These are phyloP conservation scores for Aureobasidium vineae DNA, from an alignment of 2,329 filamentous ascomycete species.

Conservation along the genomic window DNA sequence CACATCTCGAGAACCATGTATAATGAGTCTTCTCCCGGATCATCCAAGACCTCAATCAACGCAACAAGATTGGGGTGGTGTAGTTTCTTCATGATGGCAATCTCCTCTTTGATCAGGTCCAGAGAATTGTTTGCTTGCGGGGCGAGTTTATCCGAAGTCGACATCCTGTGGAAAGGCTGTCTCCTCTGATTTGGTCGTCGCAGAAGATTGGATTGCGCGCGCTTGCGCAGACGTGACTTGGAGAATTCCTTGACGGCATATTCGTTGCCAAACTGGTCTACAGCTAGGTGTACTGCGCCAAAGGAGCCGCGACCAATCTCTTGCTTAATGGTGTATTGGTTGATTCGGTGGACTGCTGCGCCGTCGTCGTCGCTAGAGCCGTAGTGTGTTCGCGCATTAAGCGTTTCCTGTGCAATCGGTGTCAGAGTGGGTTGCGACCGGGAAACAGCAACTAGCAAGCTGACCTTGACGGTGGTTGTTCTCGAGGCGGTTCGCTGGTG, in stretches of 20 bases:
- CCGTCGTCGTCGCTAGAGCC: conserved; percentile 81
- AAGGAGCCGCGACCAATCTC: conserved; percentile 98
- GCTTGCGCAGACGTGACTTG: conserved; percentile 83
- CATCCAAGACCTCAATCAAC: conserved; percentile 90
- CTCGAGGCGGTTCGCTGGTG: conserved; percentile 61
- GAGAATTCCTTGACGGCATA: conserved; percentile 98
- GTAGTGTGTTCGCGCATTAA: conserved; percentile 85
- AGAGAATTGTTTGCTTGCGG: conserved; percentile 67
- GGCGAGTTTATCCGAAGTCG: conserved; percentile 51
- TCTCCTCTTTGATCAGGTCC: conserved; percentile 89
- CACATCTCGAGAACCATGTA: conserved; percentile 99
- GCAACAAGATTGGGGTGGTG: conserved; percentile 93
- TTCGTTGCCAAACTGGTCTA: conserved; percentile 88
- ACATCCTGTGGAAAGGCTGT: conserved; percentile 61
- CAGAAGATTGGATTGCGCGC: conserved; percentile 85
- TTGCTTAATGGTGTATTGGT: conserved; percentile 90
- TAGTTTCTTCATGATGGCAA: conserved; percentile 99
- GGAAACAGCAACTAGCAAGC: conserved; percentile 16
- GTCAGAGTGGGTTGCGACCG: conserved; percentile 13
- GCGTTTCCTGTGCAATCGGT: conserved; percentile 65
- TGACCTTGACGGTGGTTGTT: conserved; percentile 62
- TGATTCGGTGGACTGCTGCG: conserved; percentile 77
- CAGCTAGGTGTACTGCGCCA: conserved; percentile 85
- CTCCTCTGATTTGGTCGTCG: conserved; percentile 58
- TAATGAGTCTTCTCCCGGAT: conserved; percentile 89